Evolutionary conservation across 2,329 filamentous ascomycete genomes (phyloP).

Genomic region (Chaetomiaceae sp.): DNA sequence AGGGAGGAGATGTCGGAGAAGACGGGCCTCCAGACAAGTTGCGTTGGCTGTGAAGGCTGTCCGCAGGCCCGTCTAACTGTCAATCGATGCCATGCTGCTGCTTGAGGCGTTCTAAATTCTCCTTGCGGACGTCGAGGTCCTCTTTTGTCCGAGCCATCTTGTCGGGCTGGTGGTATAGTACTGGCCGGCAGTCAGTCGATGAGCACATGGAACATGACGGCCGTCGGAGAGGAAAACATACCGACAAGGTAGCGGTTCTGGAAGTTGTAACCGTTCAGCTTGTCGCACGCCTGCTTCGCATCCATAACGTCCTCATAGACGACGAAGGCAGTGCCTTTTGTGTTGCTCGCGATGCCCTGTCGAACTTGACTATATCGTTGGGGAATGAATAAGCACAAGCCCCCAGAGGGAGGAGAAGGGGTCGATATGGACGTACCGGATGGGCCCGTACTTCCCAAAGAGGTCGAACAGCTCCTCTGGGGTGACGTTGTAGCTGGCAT

Average conservation of each 20-base stretch:
- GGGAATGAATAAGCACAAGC: constrained; percentile 25
- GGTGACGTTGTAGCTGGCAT: constrained; percentile 88
- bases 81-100: constrained; percentile 98
- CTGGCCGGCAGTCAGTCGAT: constrained; percentile 31
- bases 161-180: constrained; percentile 61
- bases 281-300: constrained; percentile 98
- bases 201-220: neutral
- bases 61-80: constrained; percentile 69
- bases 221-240: constrained; percentile 45
- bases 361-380: constrained; percentile 74
- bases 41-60: constrained; percentile 41
- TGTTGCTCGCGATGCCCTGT: constrained; percentile 94
- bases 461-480: constrained; percentile 97
- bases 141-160: constrained; percentile 79
- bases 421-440: constrained; percentile 62
- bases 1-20: constrained; percentile 42
- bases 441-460: constrained; percentile 94
- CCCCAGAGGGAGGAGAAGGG: neutral
- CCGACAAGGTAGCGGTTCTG: constrained; percentile 98
- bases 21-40: constrained; percentile 59
- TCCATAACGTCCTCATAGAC: constrained; percentile 99
- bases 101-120: constrained; percentile 98
- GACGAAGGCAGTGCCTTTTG: constrained; percentile 97
- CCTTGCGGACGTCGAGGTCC: constrained; percentile 87
- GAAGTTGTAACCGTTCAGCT: constrained; percentile 99